phyloP scores from a whole-genome alignment of 148 eudicot species.

The Silene conica region DNA sequence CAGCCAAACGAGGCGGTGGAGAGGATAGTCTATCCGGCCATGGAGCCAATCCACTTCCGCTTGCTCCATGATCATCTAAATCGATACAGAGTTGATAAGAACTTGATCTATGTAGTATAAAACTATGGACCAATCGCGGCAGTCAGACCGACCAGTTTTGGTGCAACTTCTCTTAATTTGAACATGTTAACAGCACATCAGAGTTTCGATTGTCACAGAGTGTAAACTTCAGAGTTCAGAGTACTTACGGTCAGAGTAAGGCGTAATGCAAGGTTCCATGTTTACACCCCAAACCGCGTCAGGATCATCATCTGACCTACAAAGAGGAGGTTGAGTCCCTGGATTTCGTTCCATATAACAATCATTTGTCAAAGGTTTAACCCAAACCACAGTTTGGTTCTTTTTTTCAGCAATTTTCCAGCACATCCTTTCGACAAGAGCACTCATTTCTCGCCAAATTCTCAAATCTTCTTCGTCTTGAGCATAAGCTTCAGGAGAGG shows the following conservation, averaged over 20 bases:
- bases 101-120: background rate
- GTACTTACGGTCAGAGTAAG: conserved; percentile 43
- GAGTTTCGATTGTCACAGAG: background rate
- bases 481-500: conserved; percentile 49
- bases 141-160: no score
- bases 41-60: conserved; percentile 35
- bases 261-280: conserved; percentile 45
- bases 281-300: conserved; percentile 34
- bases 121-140: no score
- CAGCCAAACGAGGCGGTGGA: conserved; percentile 42
- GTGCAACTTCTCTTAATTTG: no score
- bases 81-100: background rate
- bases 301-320: conserved; percentile 38
- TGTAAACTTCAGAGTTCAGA: no score
- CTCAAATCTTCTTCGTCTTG: conserved; percentile 42
- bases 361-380: conserved; percentile 38
- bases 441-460: conserved; percentile 44
- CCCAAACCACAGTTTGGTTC: conserved; percentile 47
- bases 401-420: conserved; percentile 44
- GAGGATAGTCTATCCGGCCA: conserved; percentile 42
- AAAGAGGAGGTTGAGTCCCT: conserved; percentile 35
- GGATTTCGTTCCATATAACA: conserved; percentile 38
- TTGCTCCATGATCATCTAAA: conserved; percentile 37
- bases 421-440: conserved; percentile 39
- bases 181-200: background rate